Evolutionary conservation across 345 rosid genomes (phyloP), one percentile per base, ranked within the genome.

Genomic region (Eucalyptus tenuipes): DNA sequence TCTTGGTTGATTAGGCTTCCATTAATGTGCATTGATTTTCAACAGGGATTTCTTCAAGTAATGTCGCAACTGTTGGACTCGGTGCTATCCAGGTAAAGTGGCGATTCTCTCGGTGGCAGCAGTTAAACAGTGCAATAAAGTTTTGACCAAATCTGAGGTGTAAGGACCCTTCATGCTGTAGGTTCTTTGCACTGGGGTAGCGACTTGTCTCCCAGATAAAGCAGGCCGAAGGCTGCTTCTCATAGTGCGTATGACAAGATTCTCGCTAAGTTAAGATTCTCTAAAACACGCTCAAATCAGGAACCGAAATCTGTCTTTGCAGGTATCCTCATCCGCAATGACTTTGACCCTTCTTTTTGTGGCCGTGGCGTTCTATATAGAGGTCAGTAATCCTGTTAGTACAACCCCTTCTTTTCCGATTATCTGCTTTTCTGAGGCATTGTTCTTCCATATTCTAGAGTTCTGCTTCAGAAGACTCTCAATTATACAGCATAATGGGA

Each of bases 211-310:
- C 92, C 91, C 92, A 86, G 99, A 98, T 90, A 94, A 90, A 93
- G 90, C 97, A 87, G 99, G 99, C 85, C 98, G 99, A 88, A 93
- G 99, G 89, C 88, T 97, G 89, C 95, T 98, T 50, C 98, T 98
- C 88, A 93, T 94, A 89, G 99, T 98, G 88, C 88, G 97, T 89
- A 82, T 53, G 61, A 81, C 86, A 86, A 85, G 53, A 66, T 87
- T 88, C 86, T 52, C 71, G 50, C 80, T 8, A 33, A 68, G 13
- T 68, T 16, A 68, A 68, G 42, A 68, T 33, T 68, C 44, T 68
- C 11, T 18, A 16, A 85, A 29, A 31, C n/a, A 47, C 0, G 14
- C 87, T n/a, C 57, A 53, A 40, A 85, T 85, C 5, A 13, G 12
- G 13, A 27, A 49, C 50, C 7, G 13, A n/a, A 86, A 86, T 85